Conservation (phyloP, 768 basidiomycete species). For the Favolaschia claudopus region DNA sequence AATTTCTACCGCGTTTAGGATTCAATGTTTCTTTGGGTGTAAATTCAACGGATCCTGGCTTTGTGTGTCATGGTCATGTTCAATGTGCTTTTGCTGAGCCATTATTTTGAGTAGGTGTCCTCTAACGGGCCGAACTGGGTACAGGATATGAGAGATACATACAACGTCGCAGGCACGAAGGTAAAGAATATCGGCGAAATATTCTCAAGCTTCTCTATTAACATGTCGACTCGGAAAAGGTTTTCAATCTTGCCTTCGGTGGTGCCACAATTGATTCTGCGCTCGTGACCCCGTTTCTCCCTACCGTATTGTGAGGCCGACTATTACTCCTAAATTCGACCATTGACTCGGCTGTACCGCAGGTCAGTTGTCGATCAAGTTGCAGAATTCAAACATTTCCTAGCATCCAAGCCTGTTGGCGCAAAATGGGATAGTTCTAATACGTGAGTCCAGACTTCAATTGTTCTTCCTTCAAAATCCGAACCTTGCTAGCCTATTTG, state of each 20-base stretch:
- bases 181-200: too few species aligned
- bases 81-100: neutral
- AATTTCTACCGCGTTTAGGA: conserved; percentile 37
- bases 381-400: conserved; percentile 54
- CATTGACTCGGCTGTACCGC: neutral
- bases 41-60: conserved; percentile 57
- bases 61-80: conserved; percentile 44
- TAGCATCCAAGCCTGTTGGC: conserved; percentile 50
- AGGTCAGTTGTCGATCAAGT: conserved; percentile 67
- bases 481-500: conserved; percentile 47
- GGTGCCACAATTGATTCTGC: conserved; percentile 66
- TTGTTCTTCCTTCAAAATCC: neutral
- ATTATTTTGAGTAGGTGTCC: conserved; percentile 52
- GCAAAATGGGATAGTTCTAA: conserved; percentile 61
- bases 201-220: too few species aligned
- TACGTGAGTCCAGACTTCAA: conserved; percentile 29
- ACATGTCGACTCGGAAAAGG: conserved; percentile 34
- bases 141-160: conserved; percentile 52
- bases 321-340: neutral
- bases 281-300: conserved; percentile 56
- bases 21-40: conserved; percentile 67
- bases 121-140: conserved; percentile 75
- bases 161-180: conserved; percentile 62
- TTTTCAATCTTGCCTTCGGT: conserved; percentile 62
- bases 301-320: conserved; percentile 49